Percentiles rank a stretch among this genome's conserved stretches.
Conservation (phyloP, 2,329 filamentous ascomycete species). For the Penicillium fuscoglaucum region DNA sequence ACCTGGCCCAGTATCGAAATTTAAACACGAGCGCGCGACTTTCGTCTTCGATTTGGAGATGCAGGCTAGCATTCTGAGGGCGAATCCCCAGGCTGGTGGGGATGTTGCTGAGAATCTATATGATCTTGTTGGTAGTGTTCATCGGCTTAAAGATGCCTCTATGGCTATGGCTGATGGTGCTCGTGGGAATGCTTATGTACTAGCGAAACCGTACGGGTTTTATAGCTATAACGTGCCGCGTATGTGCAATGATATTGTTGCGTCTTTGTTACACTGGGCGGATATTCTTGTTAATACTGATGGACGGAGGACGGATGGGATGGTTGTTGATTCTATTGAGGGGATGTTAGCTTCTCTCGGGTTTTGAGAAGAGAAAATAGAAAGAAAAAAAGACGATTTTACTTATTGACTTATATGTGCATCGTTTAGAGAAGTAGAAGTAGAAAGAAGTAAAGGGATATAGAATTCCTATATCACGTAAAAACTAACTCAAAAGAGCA, state of each 20-base stretch:
- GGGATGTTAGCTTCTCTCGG: background rate
- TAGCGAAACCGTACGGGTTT: conserved; percentile 2
- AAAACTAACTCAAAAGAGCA: conserved; percentile 4
- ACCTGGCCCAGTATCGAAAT: background rate
- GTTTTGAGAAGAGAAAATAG: background rate
- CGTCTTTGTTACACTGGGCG: conserved; percentile 5
- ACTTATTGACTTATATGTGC: background rate
- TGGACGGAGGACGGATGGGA: conserved; percentile 4
- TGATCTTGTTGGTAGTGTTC: conserved; percentile 5
- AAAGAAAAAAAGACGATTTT: background rate
- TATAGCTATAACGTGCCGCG: background rate
- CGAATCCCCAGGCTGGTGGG: conserved; percentile 11
- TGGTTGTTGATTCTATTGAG: conserved; percentile 1
- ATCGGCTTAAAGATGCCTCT: background rate
- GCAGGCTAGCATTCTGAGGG: background rate
- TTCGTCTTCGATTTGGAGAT: background rate
- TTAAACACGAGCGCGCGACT: background rate
- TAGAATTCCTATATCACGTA: conserved; percentile 3
- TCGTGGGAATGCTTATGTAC: background rate
- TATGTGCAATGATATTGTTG: conserved; percentile 2
- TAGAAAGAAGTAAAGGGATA: background rate
- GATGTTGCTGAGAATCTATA: conserved; percentile 12
- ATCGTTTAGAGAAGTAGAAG: background rate
- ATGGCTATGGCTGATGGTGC: background rate
- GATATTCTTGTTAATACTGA: conserved; percentile 8